Evolutionary conservation across 1,284 basidiomycete genomes (phyloP), one percentile per base, ranked within the genome.

Genomic region (Lentinula novae-zelandiae): DNA sequence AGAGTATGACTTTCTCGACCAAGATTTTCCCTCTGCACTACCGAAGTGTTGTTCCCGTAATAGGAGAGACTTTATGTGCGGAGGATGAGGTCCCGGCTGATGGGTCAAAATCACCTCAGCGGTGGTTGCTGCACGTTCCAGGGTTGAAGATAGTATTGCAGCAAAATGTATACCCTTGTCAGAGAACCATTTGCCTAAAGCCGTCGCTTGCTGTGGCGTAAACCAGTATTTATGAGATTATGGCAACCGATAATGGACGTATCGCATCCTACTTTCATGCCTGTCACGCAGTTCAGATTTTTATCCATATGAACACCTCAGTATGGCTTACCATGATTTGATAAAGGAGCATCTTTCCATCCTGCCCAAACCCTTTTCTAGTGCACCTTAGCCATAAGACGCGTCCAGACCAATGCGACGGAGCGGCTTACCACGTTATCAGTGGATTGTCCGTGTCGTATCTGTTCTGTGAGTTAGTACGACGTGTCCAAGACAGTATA

Each of bases 271-370:
- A 86, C 87, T 67, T 84, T 84, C 79, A 87, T 86, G 39, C 89
- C 88, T 90, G 54, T 64, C 6, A 33, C 10, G 22, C 46, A 62
- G 31, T 20, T 20, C 22, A 53, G 60, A 36, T 34, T 7, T 38
- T 13, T 33, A 3, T 17, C 7, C n/a, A 34, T 34, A 10, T 20
- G 8, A 12, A 60, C 22, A 36, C 9, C 6, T 9, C 15, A 31
- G 51, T 31, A 44, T 9, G 15, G 74, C 80, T 72, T 69, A 89
- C 93, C 94, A 72, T 95, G 91, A 66, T 87, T 87, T 15, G 91
- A 90, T 4, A 96, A 79, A 0, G 90, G 85, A 1, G 93, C 86
- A 73, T 96, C 92, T 62, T 81, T 82, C 83, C 89, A 93, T 9
- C 94, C 33, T n/a, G 53, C 53, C 53, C 53, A 54, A 15, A 42